Evolutionary conservation across 306 rosid species (phyloP).

Genomic region (Prunus mira): DNA sequence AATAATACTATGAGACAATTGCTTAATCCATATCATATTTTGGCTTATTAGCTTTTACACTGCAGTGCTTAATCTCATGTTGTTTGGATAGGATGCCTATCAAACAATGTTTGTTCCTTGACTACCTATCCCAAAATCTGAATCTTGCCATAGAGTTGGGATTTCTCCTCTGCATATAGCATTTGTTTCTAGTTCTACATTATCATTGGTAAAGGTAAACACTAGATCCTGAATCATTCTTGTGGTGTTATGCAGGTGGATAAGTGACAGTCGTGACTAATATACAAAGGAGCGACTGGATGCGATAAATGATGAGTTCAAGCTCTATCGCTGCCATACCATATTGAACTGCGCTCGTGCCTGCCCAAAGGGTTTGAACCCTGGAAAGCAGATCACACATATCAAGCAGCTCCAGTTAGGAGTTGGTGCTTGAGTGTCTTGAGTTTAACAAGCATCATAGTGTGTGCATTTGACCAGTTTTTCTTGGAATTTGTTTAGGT

Average conservation of each 20-base stretch:
- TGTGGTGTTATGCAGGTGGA: slow-evolving; percentile 70
- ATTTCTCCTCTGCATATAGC: background rate
- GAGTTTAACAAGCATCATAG: slow-evolving; percentile 26
- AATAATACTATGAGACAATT: background rate
- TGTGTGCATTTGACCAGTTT: slow-evolving; percentile 26
- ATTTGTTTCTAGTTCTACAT: slow-evolving; percentile 5
- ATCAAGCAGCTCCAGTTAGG: slow-evolving; percentile 68
- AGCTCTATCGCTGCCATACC: slow-evolving; percentile 99
- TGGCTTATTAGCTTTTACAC: background rate
- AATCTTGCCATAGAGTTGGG: background rate
- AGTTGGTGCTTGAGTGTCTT: slow-evolving; percentile 11
- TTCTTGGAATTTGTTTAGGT: slow-evolving; percentile 32
- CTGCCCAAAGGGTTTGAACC: slow-evolving; percentile 97
- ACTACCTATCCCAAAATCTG: background rate
- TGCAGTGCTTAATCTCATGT: background rate
- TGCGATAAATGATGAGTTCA: slow-evolving; percentile 88
- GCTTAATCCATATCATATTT: background rate
- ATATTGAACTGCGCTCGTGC: slow-evolving; percentile 96
- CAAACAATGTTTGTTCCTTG: background rate
- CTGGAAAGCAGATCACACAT: slow-evolving; percentile 82
- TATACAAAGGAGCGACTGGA: slow-evolving; percentile 88
- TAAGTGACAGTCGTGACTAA: slow-evolving; percentile 96
- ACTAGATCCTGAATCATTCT: slow-evolving; percentile 4
- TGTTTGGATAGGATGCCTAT: background rate
- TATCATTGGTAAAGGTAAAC: background rate